Base-by-base conservation (phyloP, 2,329 filamentous ascomycete species). In the Acephala macrosclerotiorum region DNA sequence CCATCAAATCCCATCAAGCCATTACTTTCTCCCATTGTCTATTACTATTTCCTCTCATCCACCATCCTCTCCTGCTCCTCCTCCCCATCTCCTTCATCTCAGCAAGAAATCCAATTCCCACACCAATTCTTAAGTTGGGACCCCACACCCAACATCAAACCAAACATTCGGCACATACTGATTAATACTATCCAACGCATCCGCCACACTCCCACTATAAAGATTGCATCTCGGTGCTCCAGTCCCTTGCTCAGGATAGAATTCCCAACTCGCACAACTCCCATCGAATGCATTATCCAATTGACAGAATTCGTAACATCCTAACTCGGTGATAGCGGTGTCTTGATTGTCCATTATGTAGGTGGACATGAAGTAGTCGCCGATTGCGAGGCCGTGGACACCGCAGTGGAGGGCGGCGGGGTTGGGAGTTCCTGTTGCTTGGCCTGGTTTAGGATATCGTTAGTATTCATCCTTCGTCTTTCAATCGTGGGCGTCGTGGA, bases 271-370 rank as follows among this genome's bases (percentile, higher is more conserved):
- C 25, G 62, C 42, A 20, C 72, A 74, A 22, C 67, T 65, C 18
- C 58, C 56, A 18, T 61, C 55, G 6, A 62, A 59, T 3, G 14
- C 25, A 25, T 58, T 1, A 26, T 47, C 38, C 22, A 20, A 29
- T n/a, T 38, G 68, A 68, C 80, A 82, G 73, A 81, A 80, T 66
- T 80, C 75, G 71, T 76, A 82, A 73, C 81, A 82, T 1, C 79
- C 80, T 64, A 78, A 72, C 8, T 80, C 72, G 2, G 77, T 79
- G 26, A 82, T 76, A 1, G 73, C 70, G 40, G 77, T 75, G 14
- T 69, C 73, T 1, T 65, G 65, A 7, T 68, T 72, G 63, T 81
- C 75, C 69, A 81, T 62, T 53, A 76, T 74, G 66, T 77, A 82
- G 67, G 78, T 76, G 12, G 77, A 79, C 2, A 82, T 68, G 66